These are phyloP conservation scores for Exophiala mesophila DNA, from an alignment of 2,329 filamentous ascomycete genomes.

Conservation along the genomic window DNA sequence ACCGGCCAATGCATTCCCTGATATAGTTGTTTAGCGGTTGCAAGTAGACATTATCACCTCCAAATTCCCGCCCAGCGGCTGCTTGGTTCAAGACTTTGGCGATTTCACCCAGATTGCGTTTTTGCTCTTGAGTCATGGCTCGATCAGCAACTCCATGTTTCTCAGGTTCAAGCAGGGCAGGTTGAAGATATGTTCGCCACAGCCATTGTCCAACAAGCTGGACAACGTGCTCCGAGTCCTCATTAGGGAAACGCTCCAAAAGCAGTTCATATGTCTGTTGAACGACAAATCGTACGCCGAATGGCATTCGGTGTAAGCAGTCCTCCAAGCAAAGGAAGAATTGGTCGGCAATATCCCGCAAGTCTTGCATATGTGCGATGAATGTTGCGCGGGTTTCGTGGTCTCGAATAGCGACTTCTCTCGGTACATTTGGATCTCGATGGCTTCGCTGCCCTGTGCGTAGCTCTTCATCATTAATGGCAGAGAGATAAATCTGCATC, in stretches of 20 bases:
- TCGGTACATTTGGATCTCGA: slow-evolving; percentile 75
- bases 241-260: slow-evolving; percentile 69
- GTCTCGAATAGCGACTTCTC: slow-evolving; percentile 93
- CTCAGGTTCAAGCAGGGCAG: slow-evolving; percentile 82
- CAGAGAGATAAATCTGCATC: slow-evolving; percentile 91
- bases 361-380: slow-evolving; percentile 87
- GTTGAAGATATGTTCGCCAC: slow-evolving; percentile 90
- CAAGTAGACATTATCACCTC: slow-evolving; percentile 89
- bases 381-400: slow-evolving; percentile 88
- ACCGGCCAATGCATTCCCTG: slow-evolving; percentile 72
- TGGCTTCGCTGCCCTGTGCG: slow-evolving; percentile 80
- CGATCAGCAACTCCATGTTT: slow-evolving; percentile 90
- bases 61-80: slow-evolving; percentile 81
- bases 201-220: slow-evolving; percentile 86
- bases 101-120: slow-evolving; percentile 85
- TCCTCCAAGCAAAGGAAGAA: slow-evolving; percentile 81
- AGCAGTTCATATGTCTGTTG: slow-evolving; percentile 80
- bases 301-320: slow-evolving; percentile 80
- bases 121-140: slow-evolving; percentile 82
- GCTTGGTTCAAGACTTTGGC: slow-evolving; percentile 88
- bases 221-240: slow-evolving; percentile 70
- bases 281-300: slow-evolving; percentile 82
- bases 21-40: slow-evolving; percentile 93
- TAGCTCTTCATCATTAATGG: slow-evolving; percentile 96
- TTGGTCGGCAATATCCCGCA: slow-evolving; percentile 90